These are phyloP conservation scores for Boletus pseudo-olivaceus DNA, from an alignment of 768 basidiomycete genomes.

Conservation along the genomic window DNA sequence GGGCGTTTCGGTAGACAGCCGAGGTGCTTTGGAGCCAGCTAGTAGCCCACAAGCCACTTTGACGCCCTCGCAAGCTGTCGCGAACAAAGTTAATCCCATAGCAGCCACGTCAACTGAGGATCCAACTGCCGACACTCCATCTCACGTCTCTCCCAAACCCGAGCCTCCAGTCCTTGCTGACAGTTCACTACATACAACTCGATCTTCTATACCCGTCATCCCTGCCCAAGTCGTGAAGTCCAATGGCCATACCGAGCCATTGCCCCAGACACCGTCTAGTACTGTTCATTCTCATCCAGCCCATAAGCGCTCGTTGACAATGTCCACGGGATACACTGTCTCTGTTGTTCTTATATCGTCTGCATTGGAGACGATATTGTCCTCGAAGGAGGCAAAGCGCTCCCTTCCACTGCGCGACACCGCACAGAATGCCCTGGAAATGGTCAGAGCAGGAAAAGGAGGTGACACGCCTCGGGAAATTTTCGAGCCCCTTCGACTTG, in stretches of 20 bases:
- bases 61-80: constrained; percentile 1
- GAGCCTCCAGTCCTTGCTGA: constrained; percentile 3
- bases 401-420: constrained; percentile 80
- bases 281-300: constrained; percentile 16
- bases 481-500: constrained; percentile 92
- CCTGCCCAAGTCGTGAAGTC: constrained; percentile 7
- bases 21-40: not conserved
- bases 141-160: constrained; percentile 5
- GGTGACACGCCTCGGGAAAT: constrained; percentile 80
- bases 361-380: constrained; percentile 80
- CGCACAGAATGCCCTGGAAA: constrained; percentile 75
- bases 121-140: constrained; percentile 1
- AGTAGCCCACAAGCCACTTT: not conserved
- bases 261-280: constrained; percentile 20
- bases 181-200: constrained; percentile 1
- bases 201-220: constrained; percentile 3
- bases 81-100: constrained; percentile 1
- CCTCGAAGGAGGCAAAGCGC: constrained; percentile 86
- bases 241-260: constrained; percentile 14
- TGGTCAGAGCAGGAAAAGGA: constrained; percentile 72
- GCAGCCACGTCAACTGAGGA: not conserved
- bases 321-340: constrained; percentile 67
- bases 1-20: not conserved
- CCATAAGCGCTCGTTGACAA: constrained; percentile 58
- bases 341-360: constrained; percentile 79